Conservation (phyloP, 192 early-diverging fungal species). For the Coemansia sp. region DNA sequence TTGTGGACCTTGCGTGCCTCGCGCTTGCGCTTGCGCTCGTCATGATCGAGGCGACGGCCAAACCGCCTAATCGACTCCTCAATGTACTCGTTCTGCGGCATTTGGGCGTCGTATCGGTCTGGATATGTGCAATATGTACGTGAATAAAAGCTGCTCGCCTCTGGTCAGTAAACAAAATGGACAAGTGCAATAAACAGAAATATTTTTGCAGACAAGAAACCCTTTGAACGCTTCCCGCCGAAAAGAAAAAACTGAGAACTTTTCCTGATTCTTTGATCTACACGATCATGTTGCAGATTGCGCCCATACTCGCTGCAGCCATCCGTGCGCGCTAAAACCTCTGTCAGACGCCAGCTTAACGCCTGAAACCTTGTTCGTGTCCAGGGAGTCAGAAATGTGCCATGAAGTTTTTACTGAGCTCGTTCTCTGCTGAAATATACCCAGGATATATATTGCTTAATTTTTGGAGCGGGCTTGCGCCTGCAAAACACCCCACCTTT, state of each 20-base stretch:
- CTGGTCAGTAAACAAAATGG: neutral
- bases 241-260: conserved; percentile 1
- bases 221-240: neutral
- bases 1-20: conserved; percentile 94
- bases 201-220: neutral
- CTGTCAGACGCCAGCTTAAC: neutral
- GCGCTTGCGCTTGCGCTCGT: conserved; percentile 94
- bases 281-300: conserved; percentile 3
- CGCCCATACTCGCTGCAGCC: conserved; percentile 3
- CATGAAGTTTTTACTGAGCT: conserved; percentile 38
- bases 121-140: neutral
- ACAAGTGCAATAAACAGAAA: conserved; percentile 2
- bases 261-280: conserved; percentile 5
- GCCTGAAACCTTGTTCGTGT: conserved; percentile 8
- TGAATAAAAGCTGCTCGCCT: neutral
- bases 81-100: conserved; percentile 97
- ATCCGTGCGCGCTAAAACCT: neutral
- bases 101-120: neutral
- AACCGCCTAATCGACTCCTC: conserved; percentile 96
- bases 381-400: conserved; percentile 25
- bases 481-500: conserved; percentile 10
- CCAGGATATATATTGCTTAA: conserved; percentile 34
- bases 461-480: conserved; percentile 32
- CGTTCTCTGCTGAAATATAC: conserved; percentile 27
- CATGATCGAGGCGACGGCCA: conserved; percentile 93